Conservation (phyloP, 257 asterid genomes). For the Fraxinus cuspidata region DNA sequence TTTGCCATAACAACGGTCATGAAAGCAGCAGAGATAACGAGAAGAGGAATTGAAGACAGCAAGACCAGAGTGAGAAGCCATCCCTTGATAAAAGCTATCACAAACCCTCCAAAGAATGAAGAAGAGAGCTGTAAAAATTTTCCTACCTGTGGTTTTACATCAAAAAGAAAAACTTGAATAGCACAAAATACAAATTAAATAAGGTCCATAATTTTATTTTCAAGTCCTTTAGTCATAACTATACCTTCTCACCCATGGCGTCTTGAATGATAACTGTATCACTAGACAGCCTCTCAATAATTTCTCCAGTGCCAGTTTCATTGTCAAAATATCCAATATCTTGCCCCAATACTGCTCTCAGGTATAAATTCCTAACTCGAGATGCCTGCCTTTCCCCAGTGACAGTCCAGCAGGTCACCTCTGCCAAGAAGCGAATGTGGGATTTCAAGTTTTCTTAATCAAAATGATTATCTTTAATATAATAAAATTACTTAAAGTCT, state of each 20-base stretch:
- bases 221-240: background rate
- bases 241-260: conserved; percentile 79
- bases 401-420: conserved; percentile 73
- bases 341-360: conserved; percentile 57
- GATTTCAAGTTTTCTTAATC: background rate
- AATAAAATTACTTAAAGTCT: background rate
- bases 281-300: conserved; percentile 48
- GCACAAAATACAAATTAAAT: background rate
- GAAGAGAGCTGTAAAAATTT: conserved; percentile 55
- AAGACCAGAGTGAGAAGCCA: conserved; percentile 65
- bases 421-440: conserved; percentile 29
- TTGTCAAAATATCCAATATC: conserved; percentile 64
- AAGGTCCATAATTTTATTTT: background rate
- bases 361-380: conserved; percentile 50
- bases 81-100: conserved; percentile 54
- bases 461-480: background rate
- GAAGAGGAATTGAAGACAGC: conserved; percentile 58
- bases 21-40: conserved; percentile 48
- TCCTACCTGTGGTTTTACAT: conserved; percentile 46
- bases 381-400: conserved; percentile 75
- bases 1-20: conserved; percentile 46
- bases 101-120: conserved; percentile 58
- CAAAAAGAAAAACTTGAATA: background rate
- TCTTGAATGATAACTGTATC: conserved; percentile 58
- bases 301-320: conserved; percentile 58